These are phyloP conservation scores for Pilaira anomala DNA, from an alignment of 192 early-diverging fungal species.

Conservation along the genomic window DNA sequence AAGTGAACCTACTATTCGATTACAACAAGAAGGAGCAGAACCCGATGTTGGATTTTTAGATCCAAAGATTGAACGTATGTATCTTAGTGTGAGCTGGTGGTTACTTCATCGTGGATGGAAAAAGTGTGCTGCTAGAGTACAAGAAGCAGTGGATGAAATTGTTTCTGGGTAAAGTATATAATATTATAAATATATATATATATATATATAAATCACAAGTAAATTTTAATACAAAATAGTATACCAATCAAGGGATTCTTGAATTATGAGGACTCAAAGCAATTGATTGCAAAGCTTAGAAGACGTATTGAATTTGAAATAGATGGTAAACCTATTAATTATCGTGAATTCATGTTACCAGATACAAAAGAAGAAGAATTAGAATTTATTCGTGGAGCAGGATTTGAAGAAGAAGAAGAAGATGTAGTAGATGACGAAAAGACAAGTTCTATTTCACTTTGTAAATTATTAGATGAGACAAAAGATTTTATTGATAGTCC, in stretches of 20 bases:
- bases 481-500: constrained; percentile 71
- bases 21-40: constrained; percentile 33
- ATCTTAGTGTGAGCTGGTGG: constrained; percentile 90
- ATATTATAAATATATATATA: constrained; percentile 20
- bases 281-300: constrained; percentile 53
- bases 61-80: constrained; percentile 70
- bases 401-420: constrained; percentile 36
- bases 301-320: constrained; percentile 50
- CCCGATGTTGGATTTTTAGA: constrained; percentile 41
- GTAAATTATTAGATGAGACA: constrained; percentile 78
- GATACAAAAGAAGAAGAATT: constrained; percentile 54
- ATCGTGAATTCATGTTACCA: constrained; percentile 61
- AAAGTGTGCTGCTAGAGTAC: constrained; percentile 61
- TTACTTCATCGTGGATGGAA: constrained; percentile 87
- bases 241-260: constrained; percentile 65
- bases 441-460: constrained; percentile 44
- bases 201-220: background rate
- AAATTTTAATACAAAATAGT: constrained; percentile 28
- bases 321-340: constrained; percentile 41
- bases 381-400: constrained; percentile 58
- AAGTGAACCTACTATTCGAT: constrained; percentile 43
- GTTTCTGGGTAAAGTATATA: constrained; percentile 50
- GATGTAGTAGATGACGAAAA: constrained; percentile 5
- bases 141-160: constrained; percentile 60
- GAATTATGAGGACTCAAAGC: constrained; percentile 58